phyloP scores from a whole-genome alignment of 345 rosid species.

The Citrus medica region DNA sequence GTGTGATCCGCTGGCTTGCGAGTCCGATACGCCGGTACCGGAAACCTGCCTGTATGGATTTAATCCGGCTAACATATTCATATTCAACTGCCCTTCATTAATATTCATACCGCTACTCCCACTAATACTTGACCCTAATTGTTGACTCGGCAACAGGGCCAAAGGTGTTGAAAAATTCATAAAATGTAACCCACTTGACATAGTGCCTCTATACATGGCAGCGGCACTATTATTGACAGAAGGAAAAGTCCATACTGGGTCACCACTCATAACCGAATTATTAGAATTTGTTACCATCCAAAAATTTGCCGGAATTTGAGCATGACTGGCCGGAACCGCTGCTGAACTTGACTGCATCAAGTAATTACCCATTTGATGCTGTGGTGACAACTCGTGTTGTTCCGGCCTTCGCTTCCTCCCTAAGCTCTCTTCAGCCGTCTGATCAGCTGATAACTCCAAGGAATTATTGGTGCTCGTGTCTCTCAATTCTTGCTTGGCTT shows the following conservation, averaged over 20 bases:
- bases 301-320: conserved; percentile 78
- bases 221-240: conserved; percentile 58
- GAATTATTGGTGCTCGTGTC: conserved; percentile 26
- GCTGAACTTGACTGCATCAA: conserved; percentile 65
- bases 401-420: conserved; percentile 66
- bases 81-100: conserved; percentile 58
- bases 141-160: conserved; percentile 77
- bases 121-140: conserved; percentile 46
- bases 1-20: conserved; percentile 82
- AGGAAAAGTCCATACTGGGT: conserved; percentile 91
- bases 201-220: conserved; percentile 59
- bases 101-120: conserved; percentile 30
- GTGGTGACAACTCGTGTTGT: conserved; percentile 41
- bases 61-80: conserved; percentile 71
- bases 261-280: conserved; percentile 66
- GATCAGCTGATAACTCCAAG: conserved; percentile 47
- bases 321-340: conserved; percentile 50
- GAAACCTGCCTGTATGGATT: conserved; percentile 53
- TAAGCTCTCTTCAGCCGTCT: conserved; percentile 33
- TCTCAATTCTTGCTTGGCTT: conserved; percentile 63
- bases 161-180: conserved; percentile 92
- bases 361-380: conserved; percentile 65
- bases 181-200: conserved; percentile 86
- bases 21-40: conserved; percentile 43
- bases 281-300: conserved; percentile 84